phyloP scores from a whole-genome alignment of 31 red algal species.

The Porphyra umbilicalis region DNA sequence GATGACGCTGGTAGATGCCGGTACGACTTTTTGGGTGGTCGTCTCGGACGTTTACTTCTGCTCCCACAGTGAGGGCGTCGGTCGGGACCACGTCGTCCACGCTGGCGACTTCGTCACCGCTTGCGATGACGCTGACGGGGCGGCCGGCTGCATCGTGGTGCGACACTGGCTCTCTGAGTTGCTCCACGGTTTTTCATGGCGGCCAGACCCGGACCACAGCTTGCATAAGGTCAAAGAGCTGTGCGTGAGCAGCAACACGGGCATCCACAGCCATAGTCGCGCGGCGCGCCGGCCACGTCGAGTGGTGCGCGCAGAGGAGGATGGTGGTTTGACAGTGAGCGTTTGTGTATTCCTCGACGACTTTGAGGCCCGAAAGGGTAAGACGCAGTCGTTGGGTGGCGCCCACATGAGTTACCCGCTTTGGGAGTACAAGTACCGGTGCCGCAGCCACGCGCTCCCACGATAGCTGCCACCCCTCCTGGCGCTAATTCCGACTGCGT shows the following conservation, averaged over 20 bases:
- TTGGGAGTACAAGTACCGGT: neutral
- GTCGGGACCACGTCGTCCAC: too few species aligned
- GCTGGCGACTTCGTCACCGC: too few species aligned
- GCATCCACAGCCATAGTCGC: neutral
- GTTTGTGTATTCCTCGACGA: neutral
- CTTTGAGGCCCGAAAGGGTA: neutral
- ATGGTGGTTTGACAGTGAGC: neutral
- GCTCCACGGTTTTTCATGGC: too few species aligned
- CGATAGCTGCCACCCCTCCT: neutral
- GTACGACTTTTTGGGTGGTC: too few species aligned
- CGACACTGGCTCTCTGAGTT: too few species aligned
- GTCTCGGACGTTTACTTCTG: neutral
- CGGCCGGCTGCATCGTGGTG: too few species aligned
- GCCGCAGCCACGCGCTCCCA: neutral
- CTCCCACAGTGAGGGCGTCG: too few species aligned
- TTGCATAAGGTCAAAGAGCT: too few species aligned
- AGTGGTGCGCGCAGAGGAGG: neutral
- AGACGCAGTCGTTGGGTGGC: neutral
- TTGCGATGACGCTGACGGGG: too few species aligned
- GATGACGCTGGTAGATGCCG: too few species aligned
- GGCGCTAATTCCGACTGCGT: neutral
- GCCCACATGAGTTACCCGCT: neutral
- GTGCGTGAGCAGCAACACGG: neutral
- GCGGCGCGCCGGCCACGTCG: too few species aligned
- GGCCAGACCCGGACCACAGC: too few species aligned